phyloP scores from a whole-genome alignment of 345 rosid species.

The Lepidium didymum region DNA sequence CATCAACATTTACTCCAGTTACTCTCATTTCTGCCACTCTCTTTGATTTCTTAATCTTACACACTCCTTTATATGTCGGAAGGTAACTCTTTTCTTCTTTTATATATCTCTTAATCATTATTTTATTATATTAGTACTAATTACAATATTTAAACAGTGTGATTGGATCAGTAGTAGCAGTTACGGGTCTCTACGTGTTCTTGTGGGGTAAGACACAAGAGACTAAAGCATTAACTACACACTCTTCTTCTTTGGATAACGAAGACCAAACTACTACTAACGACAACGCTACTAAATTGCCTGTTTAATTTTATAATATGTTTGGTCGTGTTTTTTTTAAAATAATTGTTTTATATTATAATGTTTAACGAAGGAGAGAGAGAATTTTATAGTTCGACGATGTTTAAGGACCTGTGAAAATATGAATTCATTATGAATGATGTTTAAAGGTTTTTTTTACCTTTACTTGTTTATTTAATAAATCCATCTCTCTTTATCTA shows the following conservation, averaged over 20 bases:
- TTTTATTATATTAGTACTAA: not conserved
- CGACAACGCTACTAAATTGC: not conserved
- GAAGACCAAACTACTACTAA: not conserved
- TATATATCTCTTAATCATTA: no score
- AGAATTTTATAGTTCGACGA: not conserved
- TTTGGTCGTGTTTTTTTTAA: not conserved
- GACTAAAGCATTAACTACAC: not conserved
- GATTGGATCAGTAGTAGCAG: slow-evolving; percentile 52
- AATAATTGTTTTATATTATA: not conserved
- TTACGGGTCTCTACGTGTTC: slow-evolving; percentile 58
- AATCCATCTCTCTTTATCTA: not conserved
- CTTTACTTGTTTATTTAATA: not conserved
- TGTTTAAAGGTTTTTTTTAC: not conserved
- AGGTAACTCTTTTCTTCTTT: slow-evolving; percentile 30
- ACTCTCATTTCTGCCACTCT: slow-evolving; percentile 52
- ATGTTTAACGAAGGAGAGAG: not conserved
- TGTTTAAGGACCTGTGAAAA: no score
- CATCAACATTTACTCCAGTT: slow-evolving; percentile 59
- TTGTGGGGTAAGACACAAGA: slow-evolving; percentile 74
- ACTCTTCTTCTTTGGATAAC: not conserved
- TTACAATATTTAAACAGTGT: slow-evolving; percentile 33
- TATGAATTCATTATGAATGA: not conserved
- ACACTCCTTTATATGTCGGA: slow-evolving; percentile 55
- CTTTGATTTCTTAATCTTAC: slow-evolving; percentile 58
- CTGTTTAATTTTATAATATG: not conserved